A percentile compares a stretch with the other conserved stretches of the same genome.
These are phyloP conservation scores for Lentinus tigrinus DNA, from an alignment of 768 basidiomycete species.

Conservation along the genomic window DNA sequence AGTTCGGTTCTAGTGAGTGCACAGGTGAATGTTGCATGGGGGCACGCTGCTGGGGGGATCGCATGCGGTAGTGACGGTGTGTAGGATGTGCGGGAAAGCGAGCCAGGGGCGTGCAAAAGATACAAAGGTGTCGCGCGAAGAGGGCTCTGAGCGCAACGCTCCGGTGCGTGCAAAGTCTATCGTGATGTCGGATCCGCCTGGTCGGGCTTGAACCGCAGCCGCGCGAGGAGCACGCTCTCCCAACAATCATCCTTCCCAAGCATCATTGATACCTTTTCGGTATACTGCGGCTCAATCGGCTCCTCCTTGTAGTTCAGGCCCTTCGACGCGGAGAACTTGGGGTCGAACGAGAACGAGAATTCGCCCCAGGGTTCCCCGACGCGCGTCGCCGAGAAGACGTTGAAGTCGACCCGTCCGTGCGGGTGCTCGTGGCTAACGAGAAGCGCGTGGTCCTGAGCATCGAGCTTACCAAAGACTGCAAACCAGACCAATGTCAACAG, in stretches of 20 bases:
- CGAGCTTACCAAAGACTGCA: slow-evolving; percentile 66
- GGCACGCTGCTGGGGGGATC: too few species aligned
- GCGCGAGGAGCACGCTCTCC: slow-evolving; percentile 63
- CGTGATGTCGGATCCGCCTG: slow-evolving; percentile 52
- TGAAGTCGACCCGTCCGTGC: slow-evolving; percentile 63
- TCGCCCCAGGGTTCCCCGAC: slow-evolving; percentile 70
- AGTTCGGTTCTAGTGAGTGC: too few species aligned
- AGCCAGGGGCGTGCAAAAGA: too few species aligned
- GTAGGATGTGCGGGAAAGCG: too few species aligned
- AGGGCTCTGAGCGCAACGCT: too few species aligned
- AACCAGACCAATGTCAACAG: background rate
- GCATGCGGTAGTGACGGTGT: too few species aligned
- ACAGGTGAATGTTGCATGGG: too few species aligned
- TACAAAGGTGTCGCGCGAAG: background rate
- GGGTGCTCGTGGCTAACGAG: slow-evolving; percentile 74
- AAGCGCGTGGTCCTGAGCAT: slow-evolving; percentile 68
- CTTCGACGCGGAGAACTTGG: slow-evolving; percentile 36
- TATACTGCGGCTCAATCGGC: slow-evolving; percentile 24
- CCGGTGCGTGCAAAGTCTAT: slow-evolving; percentile 21
- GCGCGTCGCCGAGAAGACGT: slow-evolving; percentile 53
- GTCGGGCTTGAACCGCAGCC: slow-evolving; percentile 67
- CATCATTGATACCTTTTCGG: slow-evolving; percentile 57
- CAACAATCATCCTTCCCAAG: slow-evolving; percentile 34
- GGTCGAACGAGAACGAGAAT: slow-evolving; percentile 59
- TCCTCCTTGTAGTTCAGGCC: slow-evolving; percentile 53